A percentile compares a stretch with the other conserved stretches of the same genome.
phyloP scores from a whole-genome alignment of 2,329 filamentous ascomycete species.

The Pseudogymnoascus sp. region DNA sequence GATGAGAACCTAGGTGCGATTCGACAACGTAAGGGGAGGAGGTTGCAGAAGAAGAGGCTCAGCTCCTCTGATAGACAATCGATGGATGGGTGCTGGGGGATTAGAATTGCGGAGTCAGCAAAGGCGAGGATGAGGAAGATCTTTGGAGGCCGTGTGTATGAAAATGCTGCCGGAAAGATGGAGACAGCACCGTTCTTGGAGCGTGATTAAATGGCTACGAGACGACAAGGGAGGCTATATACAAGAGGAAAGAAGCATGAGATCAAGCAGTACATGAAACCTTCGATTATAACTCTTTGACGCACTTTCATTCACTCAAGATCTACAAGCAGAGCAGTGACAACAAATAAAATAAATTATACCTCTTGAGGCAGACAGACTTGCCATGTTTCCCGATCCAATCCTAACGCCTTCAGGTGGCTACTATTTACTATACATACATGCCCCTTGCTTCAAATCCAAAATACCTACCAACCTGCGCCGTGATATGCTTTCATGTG shows the following conservation, averaged over 20 bases:
- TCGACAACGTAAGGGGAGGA: background rate
- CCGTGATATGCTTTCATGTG: background rate
- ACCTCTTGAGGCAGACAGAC: background rate
- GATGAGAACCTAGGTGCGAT: background rate
- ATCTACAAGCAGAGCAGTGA: background rate
- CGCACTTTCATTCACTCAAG: background rate
- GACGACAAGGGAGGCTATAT: background rate
- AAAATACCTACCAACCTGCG: background rate
- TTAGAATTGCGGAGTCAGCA: background rate
- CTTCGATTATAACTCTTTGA: background rate
- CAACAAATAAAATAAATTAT: background rate
- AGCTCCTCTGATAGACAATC: background rate
- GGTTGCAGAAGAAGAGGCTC: background rate
- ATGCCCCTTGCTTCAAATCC: background rate
- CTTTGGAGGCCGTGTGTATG: background rate
- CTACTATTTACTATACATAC: constrained; percentile 4
- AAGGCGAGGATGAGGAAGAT: background rate
- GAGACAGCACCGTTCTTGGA: background rate
- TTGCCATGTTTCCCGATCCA: background rate
- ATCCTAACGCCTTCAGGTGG: background rate
- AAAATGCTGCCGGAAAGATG: background rate
- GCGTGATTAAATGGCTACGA: background rate
- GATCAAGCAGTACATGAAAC: background rate
- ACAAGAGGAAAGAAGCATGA: background rate
- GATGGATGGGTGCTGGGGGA: background rate